Evolutionary conservation across 192 early-diverging fungal genomes (phyloP), one percentile per base, ranked within the genome.

Genomic region (Dispira simplex): DNA sequence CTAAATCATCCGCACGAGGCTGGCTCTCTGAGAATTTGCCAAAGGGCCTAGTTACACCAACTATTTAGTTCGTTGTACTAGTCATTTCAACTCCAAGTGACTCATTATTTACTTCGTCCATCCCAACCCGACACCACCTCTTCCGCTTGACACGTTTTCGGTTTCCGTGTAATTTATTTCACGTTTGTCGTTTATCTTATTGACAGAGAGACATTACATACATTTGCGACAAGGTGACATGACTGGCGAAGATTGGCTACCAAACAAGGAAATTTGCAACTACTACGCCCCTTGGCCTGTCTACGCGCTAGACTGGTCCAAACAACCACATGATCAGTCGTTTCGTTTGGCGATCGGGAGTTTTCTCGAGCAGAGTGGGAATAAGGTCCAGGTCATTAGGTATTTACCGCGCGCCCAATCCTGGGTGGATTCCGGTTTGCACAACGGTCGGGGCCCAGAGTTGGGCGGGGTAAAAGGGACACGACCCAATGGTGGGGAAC

Each of bases 241-340:
- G 58, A 28, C 44, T 10, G 13, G 58, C 28, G 58, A 60, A 12
- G 32, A 60, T 18, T 14, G 27, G 14, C 58, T 60, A 10, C 58
- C 58, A 14, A 28, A 44, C 32, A 91, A 91, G 63, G 88, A 91
- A 67, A 85, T 87, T 46, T 86, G 86, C 69, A 83, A 86, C 62
- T 90, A 90, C 72, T 77, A 78, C 59, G 87, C 94, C 3, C 79
- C 85, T 27, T 92, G 85, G 81, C 84, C 86, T 1, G 82, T 95
- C 9, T 97, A 95, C 72, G 90, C 83, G 2, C 79, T 96, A 46
- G 84, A 89, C 65, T 97, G 95, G 95, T 86, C 74, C 21, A 83
- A 88, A 63, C 75, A 75, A 49, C 82, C 78, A 10, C 78, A 75
- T 0, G 79, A 82, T 48, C 73, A 80, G 49, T 73, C 74, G 62